A percentile compares a stretch with the other conserved stretches of the same genome.
phyloP scores from a whole-genome alignment of 2,329 filamentous ascomycete genomes.

The Penicillium sp. region DNA sequence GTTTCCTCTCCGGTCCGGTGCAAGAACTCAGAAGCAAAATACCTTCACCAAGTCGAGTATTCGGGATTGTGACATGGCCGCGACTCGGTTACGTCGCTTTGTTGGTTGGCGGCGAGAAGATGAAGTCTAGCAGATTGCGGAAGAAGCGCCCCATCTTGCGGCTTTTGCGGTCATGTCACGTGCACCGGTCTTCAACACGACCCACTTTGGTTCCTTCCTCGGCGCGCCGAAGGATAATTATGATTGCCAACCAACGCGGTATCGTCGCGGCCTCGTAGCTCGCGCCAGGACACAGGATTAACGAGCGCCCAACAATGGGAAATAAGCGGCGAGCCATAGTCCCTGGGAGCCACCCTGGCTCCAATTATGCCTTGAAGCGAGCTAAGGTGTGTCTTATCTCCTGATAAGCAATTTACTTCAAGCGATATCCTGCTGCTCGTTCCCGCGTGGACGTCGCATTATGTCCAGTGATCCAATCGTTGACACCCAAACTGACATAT shows the following conservation, averaged over 20 bases:
- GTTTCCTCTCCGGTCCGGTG: background rate
- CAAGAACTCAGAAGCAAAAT: background rate
- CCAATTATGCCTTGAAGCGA: constrained; percentile 12
- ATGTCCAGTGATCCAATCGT: too few species aligned
- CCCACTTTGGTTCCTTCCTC: background rate
- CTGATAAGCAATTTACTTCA: background rate
- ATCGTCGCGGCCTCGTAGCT: background rate
- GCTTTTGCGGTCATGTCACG: constrained; percentile 10
- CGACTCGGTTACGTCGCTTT: background rate
- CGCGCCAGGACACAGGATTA: background rate
- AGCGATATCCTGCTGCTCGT: background rate
- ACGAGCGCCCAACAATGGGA: constrained; percentile 23
- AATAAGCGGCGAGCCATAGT: constrained; percentile 26
- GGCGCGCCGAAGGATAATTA: background rate
- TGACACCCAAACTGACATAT: constrained; percentile 4
- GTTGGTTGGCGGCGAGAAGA: background rate
- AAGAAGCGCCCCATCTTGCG: constrained; percentile 3
- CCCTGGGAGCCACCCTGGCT: background rate
- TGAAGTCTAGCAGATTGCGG: background rate
- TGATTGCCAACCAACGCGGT: background rate
- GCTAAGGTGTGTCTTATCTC: constrained; percentile 21
- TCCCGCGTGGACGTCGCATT: background rate
- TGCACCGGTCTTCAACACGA: background rate
- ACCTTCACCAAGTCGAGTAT: constrained; percentile 78
- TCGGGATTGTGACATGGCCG: constrained; percentile 52